Conservation (phyloP, 2,329 filamentous ascomycete genomes). For the Ustulina deusta region DNA sequence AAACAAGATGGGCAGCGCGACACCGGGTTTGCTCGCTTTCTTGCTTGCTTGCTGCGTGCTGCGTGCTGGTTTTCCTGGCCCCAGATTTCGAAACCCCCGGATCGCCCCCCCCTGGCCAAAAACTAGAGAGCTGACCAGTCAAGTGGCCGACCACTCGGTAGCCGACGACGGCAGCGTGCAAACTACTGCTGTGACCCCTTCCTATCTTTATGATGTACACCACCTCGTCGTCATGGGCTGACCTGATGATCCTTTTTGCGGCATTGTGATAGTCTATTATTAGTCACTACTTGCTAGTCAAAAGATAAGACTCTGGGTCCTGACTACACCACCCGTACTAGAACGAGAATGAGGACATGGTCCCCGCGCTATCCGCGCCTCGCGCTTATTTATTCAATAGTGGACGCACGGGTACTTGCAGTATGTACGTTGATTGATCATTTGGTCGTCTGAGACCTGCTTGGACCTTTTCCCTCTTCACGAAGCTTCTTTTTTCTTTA, state of each 20-base stretch:
- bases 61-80: slow-evolving; percentile 23
- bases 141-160: slow-evolving; percentile 17
- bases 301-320: slow-evolving; percentile 13
- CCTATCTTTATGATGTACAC: slow-evolving; percentile 4
- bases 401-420: slow-evolving; percentile 5
- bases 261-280: slow-evolving; percentile 34
- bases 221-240: slow-evolving; percentile 10
- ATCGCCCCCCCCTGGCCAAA: slow-evolving; percentile 1
- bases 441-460: neutral
- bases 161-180: slow-evolving; percentile 25
- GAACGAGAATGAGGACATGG: neutral
- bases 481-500: too few species aligned
- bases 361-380: slow-evolving; percentile 33
- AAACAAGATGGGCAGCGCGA: slow-evolving; percentile 16
- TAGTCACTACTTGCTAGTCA: slow-evolving; percentile 23
- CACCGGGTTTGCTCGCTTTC: slow-evolving; percentile 2
- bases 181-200: slow-evolving; percentile 28
- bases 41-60: neutral
- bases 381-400: slow-evolving; percentile 28
- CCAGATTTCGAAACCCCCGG: slow-evolving; percentile 35
- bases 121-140: slow-evolving; percentile 9
- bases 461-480: neutral
- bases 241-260: slow-evolving; percentile 26
- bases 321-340: neutral
- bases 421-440: neutral